A percentile compares a stretch with the other conserved stretches of the same genome.
These are phyloP conservation scores for Pseudocercospora macadamiae DNA, from an alignment of 2,329 filamentous ascomycete genomes.

Conservation along the genomic window DNA sequence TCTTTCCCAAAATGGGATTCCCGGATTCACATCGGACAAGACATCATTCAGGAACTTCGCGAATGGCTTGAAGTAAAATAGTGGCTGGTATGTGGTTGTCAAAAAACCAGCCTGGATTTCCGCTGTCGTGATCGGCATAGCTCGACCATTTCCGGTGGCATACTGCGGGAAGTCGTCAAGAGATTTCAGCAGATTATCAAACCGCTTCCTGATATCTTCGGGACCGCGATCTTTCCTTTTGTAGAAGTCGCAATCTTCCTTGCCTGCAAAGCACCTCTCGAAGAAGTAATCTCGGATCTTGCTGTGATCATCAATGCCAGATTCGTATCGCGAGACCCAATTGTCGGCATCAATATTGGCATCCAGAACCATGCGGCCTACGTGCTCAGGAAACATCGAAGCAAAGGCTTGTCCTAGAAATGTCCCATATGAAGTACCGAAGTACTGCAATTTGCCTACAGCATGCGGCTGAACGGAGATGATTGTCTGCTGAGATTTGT, in stretches of 20 bases:
- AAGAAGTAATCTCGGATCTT: conserved; percentile 19
- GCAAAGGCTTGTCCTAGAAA: conserved; percentile 18
- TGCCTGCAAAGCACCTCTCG: conserved; percentile 18
- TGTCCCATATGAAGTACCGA: conserved; percentile 39
- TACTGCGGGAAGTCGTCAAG: conserved; percentile 21
- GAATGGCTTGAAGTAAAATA: conserved; percentile 25
- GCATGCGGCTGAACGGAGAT: not conserved
- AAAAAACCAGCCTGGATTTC: conserved; percentile 26
- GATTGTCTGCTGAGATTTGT: conserved; percentile 4
- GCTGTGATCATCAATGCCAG: conserved; percentile 24
- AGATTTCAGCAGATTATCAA: conserved; percentile 19
- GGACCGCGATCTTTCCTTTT: conserved; percentile 19
- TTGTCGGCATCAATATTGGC: conserved; percentile 41
- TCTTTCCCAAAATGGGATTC: conserved; percentile 25
- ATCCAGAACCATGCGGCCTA: conserved; percentile 18
- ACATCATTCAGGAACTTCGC: conserved; percentile 24
- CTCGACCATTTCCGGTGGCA: conserved; percentile 22
- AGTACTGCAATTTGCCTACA: conserved; percentile 22
- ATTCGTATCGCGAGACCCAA: conserved; percentile 25
- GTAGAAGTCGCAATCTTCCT: conserved; percentile 20
- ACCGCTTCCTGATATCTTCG: conserved; percentile 20
- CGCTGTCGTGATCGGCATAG: conserved; percentile 20
- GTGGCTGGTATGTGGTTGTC: conserved; percentile 25
- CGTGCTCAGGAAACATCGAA: conserved; percentile 15
- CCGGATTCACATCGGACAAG: conserved; percentile 19